phyloP scores from a whole-genome alignment of 192 early-diverging fungal genomes.

The Lunasporangiospora selenospora region DNA sequence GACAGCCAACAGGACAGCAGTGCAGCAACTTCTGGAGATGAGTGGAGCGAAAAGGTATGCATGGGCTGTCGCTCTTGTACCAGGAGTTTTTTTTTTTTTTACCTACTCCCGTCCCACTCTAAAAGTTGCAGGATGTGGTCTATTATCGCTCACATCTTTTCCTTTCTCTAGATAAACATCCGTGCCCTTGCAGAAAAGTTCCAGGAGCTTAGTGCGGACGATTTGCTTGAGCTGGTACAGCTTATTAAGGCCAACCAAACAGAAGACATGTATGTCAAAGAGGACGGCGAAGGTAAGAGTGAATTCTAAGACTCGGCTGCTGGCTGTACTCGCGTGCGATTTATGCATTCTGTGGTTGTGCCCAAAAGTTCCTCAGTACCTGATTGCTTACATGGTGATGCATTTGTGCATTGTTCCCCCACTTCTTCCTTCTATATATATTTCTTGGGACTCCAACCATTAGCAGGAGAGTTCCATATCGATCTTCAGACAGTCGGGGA shows the following conservation, averaged over 20 bases:
- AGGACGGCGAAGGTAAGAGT: slow-evolving; percentile 49
- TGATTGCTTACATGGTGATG: no score
- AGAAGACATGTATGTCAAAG: slow-evolving; percentile 50
- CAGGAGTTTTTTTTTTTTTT: no score
- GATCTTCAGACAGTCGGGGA: slow-evolving; percentile 47
- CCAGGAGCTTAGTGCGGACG: slow-evolving; percentile 39
- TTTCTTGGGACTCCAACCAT: not conserved
- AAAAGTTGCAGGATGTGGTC: slow-evolving; percentile 1
- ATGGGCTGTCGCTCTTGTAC: no score
- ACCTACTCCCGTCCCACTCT: not conserved
- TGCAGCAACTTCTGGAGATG: slow-evolving; percentile 14
- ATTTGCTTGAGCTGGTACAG: slow-evolving; percentile 45
- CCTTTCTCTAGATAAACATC: slow-evolving; percentile 30
- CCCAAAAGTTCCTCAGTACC: no score
- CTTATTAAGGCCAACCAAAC: slow-evolving; percentile 48
- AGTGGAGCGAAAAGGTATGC: slow-evolving; percentile 28
- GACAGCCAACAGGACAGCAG: slow-evolving; percentile 28
- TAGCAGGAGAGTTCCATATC: slow-evolving; percentile 51
- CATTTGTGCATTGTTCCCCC: not conserved
- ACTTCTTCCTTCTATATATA: not conserved
- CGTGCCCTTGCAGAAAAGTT: slow-evolving; percentile 48
- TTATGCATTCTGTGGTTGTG: no score
- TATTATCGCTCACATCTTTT: not conserved
- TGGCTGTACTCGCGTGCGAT: no score
- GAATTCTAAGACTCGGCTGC: no score